Evolutionary conservation across 352 stramenopile species (phyloP).

Genomic region (Phytopythium kandeliae): DNA sequence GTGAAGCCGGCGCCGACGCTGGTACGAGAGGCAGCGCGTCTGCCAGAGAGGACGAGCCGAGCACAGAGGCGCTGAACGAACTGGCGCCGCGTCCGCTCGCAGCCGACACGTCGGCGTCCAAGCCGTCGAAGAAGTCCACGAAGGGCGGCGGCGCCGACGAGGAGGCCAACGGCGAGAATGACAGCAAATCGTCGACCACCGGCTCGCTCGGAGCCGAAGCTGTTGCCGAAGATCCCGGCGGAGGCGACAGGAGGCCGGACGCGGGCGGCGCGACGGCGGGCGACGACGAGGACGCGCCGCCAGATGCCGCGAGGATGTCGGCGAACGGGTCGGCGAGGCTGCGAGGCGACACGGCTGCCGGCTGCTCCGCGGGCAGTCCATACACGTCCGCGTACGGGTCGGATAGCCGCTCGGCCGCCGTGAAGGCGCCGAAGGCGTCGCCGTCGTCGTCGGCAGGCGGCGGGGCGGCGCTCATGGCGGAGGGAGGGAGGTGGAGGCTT

Average conservation of each 20-base stretch:
- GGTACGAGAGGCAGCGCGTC: slow-evolving; percentile 2
- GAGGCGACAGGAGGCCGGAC: neutral
- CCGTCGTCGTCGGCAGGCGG: slow-evolving; percentile 6
- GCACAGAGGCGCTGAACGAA: slow-evolving; percentile 10
- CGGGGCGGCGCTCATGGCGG: neutral
- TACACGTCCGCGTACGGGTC: slow-evolving; percentile 41
- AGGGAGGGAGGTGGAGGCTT: no score
- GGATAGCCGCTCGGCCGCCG: slow-evolving; percentile 21
- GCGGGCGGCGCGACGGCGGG: neutral
- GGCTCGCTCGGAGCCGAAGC: neutral
- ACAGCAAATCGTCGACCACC: slow-evolving; percentile 31
- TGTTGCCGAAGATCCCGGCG: neutral
- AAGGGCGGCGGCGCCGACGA: slow-evolving; percentile 12
- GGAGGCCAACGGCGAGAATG: slow-evolving; percentile 48
- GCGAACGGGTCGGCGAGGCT: slow-evolving; percentile 34
- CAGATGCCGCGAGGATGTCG: slow-evolving; percentile 14
- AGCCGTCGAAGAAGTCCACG: slow-evolving; percentile 21
- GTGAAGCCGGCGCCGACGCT: slow-evolving; percentile 19
- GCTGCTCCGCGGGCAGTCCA: slow-evolving; percentile 17
- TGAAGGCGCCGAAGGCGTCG: slow-evolving; percentile 40
- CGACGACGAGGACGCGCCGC: slow-evolving; percentile 1
- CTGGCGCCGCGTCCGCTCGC: neutral
- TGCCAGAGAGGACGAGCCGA: slow-evolving; percentile 3
- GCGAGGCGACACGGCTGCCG: slow-evolving; percentile 17
- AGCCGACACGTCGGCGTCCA: neutral